phyloP scores from a whole-genome alignment of 768 basidiomycete species.

The Auricularia sp. region DNA sequence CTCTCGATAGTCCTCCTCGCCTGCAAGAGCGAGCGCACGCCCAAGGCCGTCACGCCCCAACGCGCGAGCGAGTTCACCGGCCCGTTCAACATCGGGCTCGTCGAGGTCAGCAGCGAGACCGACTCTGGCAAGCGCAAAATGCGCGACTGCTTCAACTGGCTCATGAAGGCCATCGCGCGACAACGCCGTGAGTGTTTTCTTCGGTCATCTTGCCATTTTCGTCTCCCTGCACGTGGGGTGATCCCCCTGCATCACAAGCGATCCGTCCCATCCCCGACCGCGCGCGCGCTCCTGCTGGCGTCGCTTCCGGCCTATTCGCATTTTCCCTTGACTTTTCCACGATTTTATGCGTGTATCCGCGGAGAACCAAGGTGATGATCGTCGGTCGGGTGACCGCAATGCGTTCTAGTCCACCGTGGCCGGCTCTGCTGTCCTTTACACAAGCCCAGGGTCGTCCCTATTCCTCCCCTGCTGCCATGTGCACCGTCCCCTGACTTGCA shows the following conservation, averaged over 20 bases:
- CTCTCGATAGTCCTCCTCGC: slow-evolving; percentile 69
- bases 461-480: no score
- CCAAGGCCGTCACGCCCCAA: slow-evolving; percentile 46
- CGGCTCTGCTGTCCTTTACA: no score
- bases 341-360: no score
- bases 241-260: neutral
- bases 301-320: no score
- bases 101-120: slow-evolving; percentile 53
- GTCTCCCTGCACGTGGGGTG: neutral
- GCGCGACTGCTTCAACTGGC: slow-evolving; percentile 60
- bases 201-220: neutral
- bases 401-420: no score
- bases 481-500: no score
- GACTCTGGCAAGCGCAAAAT: slow-evolving; percentile 63
- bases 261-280: neutral
- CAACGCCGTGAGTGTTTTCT: slow-evolving; percentile 18
- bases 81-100: slow-evolving; percentile 64
- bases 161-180: slow-evolving; percentile 56
- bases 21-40: slow-evolving; percentile 71
- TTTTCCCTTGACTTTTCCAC: no score
- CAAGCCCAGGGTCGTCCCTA: no score
- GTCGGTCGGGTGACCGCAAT: no score
- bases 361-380: no score
- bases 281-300: no score
- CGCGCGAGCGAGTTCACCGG: slow-evolving; percentile 40